These are phyloP conservation scores for Aspergillus pseudotamarii DNA, from an alignment of 2,329 filamentous ascomycete species.

Conservation along the genomic window DNA sequence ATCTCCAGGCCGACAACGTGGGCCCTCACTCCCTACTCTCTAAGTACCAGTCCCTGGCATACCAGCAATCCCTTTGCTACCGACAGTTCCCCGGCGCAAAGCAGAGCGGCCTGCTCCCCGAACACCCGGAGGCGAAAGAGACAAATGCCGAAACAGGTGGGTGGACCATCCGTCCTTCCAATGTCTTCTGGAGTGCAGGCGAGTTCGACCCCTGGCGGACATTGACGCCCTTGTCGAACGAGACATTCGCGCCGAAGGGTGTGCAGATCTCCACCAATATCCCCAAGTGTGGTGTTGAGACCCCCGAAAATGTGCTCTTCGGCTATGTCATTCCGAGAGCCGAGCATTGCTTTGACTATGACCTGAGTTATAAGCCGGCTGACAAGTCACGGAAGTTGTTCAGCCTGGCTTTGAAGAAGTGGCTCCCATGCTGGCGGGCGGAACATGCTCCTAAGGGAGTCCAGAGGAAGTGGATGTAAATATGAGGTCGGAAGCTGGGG, in stretches of 20 bases:
- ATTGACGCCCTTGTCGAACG: slow-evolving; percentile 47
- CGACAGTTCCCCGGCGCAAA: slow-evolving; percentile 52
- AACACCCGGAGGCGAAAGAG: slow-evolving; percentile 39
- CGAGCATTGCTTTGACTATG: slow-evolving; percentile 55
- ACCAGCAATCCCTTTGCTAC: slow-evolving; percentile 51
- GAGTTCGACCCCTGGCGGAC: slow-evolving; percentile 58
- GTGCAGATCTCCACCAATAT: slow-evolving; percentile 43
- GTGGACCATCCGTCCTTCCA: slow-evolving; percentile 56
- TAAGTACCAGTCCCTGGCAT: slow-evolving; percentile 49
- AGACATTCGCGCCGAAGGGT: slow-evolving; percentile 44
- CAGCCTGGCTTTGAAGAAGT: slow-evolving; percentile 45
- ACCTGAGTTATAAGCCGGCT: slow-evolving; percentile 34
- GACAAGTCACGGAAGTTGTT: slow-evolving; percentile 42
- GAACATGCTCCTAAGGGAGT: background rate
- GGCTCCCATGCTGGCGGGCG: slow-evolving; percentile 34
- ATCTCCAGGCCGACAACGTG: slow-evolving; percentile 52
- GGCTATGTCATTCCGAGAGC: slow-evolving; percentile 50
- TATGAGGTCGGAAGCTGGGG: too few species aligned
- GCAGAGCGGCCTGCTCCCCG: slow-evolving; percentile 43
- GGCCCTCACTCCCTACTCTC: slow-evolving; percentile 52
- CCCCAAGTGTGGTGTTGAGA: slow-evolving; percentile 47
- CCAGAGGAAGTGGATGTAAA: background rate
- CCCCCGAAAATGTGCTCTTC: slow-evolving; percentile 46
- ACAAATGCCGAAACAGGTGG: slow-evolving; percentile 53
- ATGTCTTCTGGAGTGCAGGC: slow-evolving; percentile 54